Base-by-base conservation (phyloP, 2,329 filamentous ascomycete species). In the Aspergillus viridinutans region DNA sequence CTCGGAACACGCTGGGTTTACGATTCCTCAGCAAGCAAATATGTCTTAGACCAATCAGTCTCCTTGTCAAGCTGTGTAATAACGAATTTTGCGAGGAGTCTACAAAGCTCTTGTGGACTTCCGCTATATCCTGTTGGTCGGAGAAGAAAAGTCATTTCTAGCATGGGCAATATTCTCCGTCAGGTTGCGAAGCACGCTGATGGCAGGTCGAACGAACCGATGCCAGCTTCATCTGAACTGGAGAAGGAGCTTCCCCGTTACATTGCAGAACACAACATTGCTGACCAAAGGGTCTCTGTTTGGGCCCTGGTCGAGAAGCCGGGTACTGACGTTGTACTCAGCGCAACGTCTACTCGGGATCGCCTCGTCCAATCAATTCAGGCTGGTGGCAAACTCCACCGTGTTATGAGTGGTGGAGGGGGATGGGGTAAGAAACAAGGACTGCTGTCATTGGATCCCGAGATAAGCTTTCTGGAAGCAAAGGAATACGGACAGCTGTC, bases 361-460 rank as follows among this genome's bases (percentile, higher is more conserved):
- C 55, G 64, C 52, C 51, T 76, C 32, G 55, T 59, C 35, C 47
- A 64, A 12, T 65, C 68, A 12, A 62, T 77, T 32, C 60, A 58
- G 4, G 61, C 61, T 20, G 74, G 75, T 14, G 72, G 72, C 42
- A 73, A 71, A 57, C 65, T 77, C 43, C 73, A 76, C 58, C 74
- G 72, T 49, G 73, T 77, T 26, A 70, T 77, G 66, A 76, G 75
- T 35, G 75, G 75, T 17, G 75, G 75, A 38, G 75, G 75, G 43
- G 75, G 75, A 58, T 77, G 75, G 75, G 75, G 75, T n/a, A 77
- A 77, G 61, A 77, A 77, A 59, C 73, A 75, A 53, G 75, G 75
- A 2, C 68, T 77, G 9, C 66, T 77, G 21, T 77, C 75, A 1
- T 57, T 77, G 4, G 75, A 77, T 56, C 74, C 74, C 9, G 75